These are phyloP conservation scores for Malus hybrid DNA, from an alignment of 331 rosid species.

Conservation along the genomic window DNA sequence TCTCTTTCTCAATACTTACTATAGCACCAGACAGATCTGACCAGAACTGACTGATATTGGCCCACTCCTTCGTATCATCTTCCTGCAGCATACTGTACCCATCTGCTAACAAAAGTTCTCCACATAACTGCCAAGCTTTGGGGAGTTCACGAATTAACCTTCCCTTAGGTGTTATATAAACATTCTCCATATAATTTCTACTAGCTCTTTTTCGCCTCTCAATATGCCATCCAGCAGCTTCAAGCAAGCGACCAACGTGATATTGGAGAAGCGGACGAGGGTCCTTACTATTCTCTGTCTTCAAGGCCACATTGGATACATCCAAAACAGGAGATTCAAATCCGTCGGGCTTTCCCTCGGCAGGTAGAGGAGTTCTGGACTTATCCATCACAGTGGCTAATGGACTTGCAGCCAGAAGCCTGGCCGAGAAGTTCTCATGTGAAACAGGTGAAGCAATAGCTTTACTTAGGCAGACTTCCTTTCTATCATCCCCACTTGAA, in stretches of 20 bases:
- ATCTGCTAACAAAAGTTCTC: constrained; percentile 58
- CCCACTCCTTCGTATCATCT: constrained; percentile 54
- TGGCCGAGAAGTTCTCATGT: constrained; percentile 76
- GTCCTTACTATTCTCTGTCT: constrained; percentile 38
- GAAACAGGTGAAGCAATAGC: constrained; percentile 75
- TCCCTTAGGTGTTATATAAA: constrained; percentile 81
- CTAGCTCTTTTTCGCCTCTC: constrained; percentile 71
- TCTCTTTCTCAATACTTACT: constrained; percentile 46
- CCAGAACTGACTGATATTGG: constrained; percentile 55
- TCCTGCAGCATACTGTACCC: constrained; percentile 24
- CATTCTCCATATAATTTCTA: constrained; percentile 55
- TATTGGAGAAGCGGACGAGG: constrained; percentile 61
- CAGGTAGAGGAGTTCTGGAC: constrained; percentile 40
- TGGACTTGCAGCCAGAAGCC: constrained; percentile 51
- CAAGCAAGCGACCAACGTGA: constrained; percentile 46
- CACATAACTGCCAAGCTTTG: constrained; percentile 83
- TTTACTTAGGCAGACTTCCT: constrained; percentile 39
- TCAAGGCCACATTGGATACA: constrained; percentile 26
- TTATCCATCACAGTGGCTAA: constrained; percentile 32
- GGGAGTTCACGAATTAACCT: constrained; percentile 63
- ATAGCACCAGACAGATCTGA: constrained; percentile 66
- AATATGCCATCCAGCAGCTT: constrained; percentile 70
- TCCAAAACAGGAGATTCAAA: constrained; percentile 27
- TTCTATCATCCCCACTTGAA: constrained; percentile 38
- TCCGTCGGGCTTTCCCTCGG: constrained; percentile 37